Percentiles rank a stretch among this genome's conserved stretches.
phyloP scores from a whole-genome alignment of 768 basidiomycete genomes.

The Holtermanniella nyarrowii region DNA sequence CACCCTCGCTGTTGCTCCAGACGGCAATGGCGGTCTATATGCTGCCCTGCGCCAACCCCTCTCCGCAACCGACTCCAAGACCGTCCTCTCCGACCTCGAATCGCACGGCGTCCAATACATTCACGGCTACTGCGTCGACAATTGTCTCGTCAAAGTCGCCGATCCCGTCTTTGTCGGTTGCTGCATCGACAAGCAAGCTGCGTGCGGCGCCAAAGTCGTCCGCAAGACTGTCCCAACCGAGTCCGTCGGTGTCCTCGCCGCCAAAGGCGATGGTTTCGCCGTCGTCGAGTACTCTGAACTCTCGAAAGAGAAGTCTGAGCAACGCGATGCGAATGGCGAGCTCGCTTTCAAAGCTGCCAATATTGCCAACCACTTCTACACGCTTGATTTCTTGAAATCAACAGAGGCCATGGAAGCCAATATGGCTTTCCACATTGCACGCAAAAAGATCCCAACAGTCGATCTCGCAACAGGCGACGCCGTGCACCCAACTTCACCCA shows the following conservation, averaged over 20 bases:
- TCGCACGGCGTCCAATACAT: constrained; percentile 71
- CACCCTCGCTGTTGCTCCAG: constrained; percentile 85
- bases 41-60: constrained; percentile 77
- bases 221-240: constrained; percentile 77
- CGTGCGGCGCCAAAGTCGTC: constrained; percentile 93
- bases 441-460: constrained; percentile 88
- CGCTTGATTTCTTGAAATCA: constrained; percentile 64
- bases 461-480: constrained; percentile 57
- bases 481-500: constrained; percentile 77
- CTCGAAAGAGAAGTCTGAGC: constrained; percentile 70
- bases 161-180: constrained; percentile 96
- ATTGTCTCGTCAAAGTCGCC: constrained; percentile 93
- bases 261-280: constrained; percentile 68
- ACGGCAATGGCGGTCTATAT: constrained; percentile 96
- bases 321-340: constrained; percentile 59
- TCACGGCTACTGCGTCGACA: constrained; percentile 95
- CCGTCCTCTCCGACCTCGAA: constrained; percentile 74
- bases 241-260: constrained; percentile 88
- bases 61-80: constrained; percentile 46
- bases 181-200: constrained; percentile 75
- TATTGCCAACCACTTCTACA: constrained; percentile 98
- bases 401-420: constrained; percentile 73
- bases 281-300: constrained; percentile 99
- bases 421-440: constrained; percentile 94
- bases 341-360: constrained; percentile 88